Evolutionary conservation across 306 rosid species (phyloP).

Genomic region (Albizia julibrissin): DNA sequence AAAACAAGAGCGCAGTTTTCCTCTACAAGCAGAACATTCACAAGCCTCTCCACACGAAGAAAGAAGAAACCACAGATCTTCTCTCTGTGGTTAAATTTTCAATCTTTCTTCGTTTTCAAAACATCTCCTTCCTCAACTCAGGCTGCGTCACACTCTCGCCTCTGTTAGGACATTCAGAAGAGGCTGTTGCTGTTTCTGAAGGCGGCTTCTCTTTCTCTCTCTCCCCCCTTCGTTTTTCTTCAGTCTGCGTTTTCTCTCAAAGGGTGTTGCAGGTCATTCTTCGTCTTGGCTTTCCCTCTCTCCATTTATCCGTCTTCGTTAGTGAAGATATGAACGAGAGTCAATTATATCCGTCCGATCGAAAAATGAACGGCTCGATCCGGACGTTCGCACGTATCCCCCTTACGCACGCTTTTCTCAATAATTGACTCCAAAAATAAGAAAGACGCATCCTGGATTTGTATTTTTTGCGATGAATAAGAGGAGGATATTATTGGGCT

Average conservation of each 20-base stretch:
- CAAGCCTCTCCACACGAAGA: background rate
- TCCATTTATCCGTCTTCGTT: slow-evolving; percentile 41
- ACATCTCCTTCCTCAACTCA: background rate
- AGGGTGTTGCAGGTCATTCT: slow-evolving; percentile 31
- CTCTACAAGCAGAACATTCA: background rate
- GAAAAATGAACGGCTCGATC: slow-evolving; percentile 31
- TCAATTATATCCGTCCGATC: slow-evolving; percentile 43
- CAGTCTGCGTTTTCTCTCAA: slow-evolving; percentile 7
- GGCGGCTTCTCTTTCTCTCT: background rate
- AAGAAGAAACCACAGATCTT: slow-evolving; percentile 43
- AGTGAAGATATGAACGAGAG: slow-evolving; percentile 26
- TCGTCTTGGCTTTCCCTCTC: background rate
- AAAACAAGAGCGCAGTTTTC: background rate
- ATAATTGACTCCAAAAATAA: slow-evolving; percentile 23
- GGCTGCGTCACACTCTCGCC: background rate
- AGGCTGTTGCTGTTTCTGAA: background rate
- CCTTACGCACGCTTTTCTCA: slow-evolving; percentile 15
- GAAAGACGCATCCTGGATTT: background rate
- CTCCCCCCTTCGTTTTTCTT: background rate
- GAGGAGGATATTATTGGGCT: slow-evolving; percentile 12
- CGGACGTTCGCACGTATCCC: background rate
- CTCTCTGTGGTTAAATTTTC: slow-evolving; percentile 20
- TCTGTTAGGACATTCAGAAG: background rate
- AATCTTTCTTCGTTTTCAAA: slow-evolving; percentile 14
- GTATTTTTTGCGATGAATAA: background rate